Percentiles rank a stretch among this genome's conserved stretches.
Evolutionary conservation across 768 basidiomycete species (phyloP).

Genomic region (Pleurotus ostreatus): DNA sequence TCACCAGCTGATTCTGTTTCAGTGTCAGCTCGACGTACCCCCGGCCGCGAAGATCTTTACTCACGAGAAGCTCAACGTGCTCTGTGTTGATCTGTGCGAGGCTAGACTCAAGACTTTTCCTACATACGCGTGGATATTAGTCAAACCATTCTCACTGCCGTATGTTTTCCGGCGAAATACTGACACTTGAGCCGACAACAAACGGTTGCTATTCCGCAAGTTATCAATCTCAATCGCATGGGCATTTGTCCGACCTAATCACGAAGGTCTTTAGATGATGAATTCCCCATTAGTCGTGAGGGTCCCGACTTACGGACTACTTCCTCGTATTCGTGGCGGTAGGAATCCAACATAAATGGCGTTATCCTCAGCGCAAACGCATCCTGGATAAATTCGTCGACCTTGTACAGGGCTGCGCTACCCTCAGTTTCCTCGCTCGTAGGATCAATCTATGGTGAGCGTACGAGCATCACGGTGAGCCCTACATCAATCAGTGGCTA

Average conservation of each 20-base stretch:
- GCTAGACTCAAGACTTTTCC: constrained; percentile 75
- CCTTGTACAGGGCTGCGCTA: constrained; percentile 45
- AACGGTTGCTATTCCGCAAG: constrained; percentile 75
- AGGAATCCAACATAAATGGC: constrained; percentile 92
- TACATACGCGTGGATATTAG: constrained; percentile 22
- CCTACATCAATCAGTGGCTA: neutral
- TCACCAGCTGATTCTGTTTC: constrained; percentile 82
- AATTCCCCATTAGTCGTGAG: neutral
- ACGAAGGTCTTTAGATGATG: neutral
- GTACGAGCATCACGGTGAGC: neutral
- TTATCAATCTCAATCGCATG: constrained; percentile 83
- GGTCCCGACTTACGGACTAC: constrained; percentile 39
- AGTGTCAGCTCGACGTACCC: too few relatives aligned
- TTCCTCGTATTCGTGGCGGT: constrained; percentile 86
- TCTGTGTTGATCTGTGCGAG: constrained; percentile 79
- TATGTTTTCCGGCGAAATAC: constrained; percentile 21
- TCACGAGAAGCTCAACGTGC: constrained; percentile 72
- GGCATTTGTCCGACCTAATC: constrained; percentile 7
- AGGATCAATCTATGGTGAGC: constrained; percentile 22
- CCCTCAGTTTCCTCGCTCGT: constrained; percentile 22
- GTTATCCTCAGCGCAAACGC: constrained; percentile 84
- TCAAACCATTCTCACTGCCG: too few relatives aligned
- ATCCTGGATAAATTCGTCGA: constrained; percentile 85
- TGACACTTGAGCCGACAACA: constrained; percentile 75
- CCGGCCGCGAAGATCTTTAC: constrained; percentile 13